These are phyloP conservation scores for Aaosphaeria arxii DNA, from an alignment of 2,329 filamentous ascomycete genomes.

Conservation along the genomic window DNA sequence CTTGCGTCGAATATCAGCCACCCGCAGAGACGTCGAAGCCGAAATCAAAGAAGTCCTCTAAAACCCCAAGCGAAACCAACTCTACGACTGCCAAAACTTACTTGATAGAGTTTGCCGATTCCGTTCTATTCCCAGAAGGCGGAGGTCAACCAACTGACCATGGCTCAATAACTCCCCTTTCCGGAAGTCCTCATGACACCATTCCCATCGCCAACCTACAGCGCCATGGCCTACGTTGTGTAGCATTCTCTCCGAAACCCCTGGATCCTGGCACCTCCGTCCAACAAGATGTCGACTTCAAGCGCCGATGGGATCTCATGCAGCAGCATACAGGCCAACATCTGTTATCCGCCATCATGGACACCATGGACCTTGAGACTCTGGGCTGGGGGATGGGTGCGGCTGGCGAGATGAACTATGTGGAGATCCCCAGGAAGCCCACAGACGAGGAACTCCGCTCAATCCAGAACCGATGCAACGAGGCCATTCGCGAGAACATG, in stretches of 20 bases:
- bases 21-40: constrained; percentile 13
- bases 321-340: constrained; percentile 36
- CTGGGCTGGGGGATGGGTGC: constrained; percentile 31
- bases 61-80: constrained; percentile 19
- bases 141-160: constrained; percentile 32
- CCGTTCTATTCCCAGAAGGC: constrained; percentile 32
- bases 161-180: constrained; percentile 22
- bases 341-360: constrained; percentile 32
- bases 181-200: constrained; percentile 2
- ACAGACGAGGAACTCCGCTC: constrained; percentile 18
- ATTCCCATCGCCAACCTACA: constrained; percentile 29
- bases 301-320: constrained; percentile 32
- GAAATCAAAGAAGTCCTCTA: constrained; percentile 26
- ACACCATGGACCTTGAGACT: constrained; percentile 24
- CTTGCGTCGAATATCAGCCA: constrained; percentile 25
- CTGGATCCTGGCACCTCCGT: constrained; percentile 66
- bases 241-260: constrained; percentile 82
- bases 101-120: constrained; percentile 30
- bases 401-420: constrained; percentile 32
- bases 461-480: constrained; percentile 28
- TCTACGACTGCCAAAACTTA: constrained; percentile 15
- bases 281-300: constrained; percentile 25
- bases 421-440: constrained; percentile 29
- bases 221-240: constrained; percentile 54
- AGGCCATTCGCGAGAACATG: constrained; percentile 22